phyloP scores from a whole-genome alignment of 2,329 filamentous ascomycete species.

The Cordyceps farinosa region DNA sequence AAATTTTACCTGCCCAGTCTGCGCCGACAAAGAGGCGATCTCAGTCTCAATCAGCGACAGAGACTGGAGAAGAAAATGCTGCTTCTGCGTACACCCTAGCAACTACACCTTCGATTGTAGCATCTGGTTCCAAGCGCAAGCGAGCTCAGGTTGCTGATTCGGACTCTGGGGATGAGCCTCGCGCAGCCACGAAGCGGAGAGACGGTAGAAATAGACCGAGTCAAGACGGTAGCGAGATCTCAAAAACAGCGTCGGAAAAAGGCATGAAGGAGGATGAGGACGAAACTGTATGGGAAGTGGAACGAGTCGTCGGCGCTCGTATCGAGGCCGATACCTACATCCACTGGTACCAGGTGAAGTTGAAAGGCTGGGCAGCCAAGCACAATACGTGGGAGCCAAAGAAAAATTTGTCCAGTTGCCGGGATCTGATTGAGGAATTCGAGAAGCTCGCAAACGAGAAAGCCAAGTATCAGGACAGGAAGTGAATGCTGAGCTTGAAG shows the following conservation, averaged over 20 bases:
- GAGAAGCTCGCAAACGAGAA: constrained; percentile 23
- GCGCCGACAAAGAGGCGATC: neutral
- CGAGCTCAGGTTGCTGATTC: neutral
- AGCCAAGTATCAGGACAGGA: neutral
- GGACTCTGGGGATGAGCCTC: neutral
- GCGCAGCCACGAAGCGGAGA: neutral
- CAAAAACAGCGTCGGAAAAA: constrained; percentile 21
- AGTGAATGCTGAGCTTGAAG: neutral
- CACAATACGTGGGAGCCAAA: constrained; percentile 55
- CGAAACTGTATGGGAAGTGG: constrained; percentile 43
- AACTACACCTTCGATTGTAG: neutral
- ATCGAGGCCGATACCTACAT: constrained; percentile 37
- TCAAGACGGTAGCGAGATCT: constrained; percentile 1
- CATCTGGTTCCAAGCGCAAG: neutral
- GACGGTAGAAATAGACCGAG: neutral
- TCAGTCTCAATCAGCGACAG: neutral
- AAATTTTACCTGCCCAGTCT: neutral
- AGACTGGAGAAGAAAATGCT: neutral
- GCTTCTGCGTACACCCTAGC: neutral
- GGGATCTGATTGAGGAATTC: constrained; percentile 34
- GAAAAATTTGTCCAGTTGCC: constrained; percentile 40
- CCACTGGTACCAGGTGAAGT: constrained; percentile 49
- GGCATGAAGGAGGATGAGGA: neutral
- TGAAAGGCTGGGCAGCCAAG: constrained; percentile 43
- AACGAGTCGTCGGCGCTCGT: constrained; percentile 41